Base-by-base conservation (phyloP, 2,329 filamentous ascomycete genomes). In the Aspergillus fischeri region DNA sequence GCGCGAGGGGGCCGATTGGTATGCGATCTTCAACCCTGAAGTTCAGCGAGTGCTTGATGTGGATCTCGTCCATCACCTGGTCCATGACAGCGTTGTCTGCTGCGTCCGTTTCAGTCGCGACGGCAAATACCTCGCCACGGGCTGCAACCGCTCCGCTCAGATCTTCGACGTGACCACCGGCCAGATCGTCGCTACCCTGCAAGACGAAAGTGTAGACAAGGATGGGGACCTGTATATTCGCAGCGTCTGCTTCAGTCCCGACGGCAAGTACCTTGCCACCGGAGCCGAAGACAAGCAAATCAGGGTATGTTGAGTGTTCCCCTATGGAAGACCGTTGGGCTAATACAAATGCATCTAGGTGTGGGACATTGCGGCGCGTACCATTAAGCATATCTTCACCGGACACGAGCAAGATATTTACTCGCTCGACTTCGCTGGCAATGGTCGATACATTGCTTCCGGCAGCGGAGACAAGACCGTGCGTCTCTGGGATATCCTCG, bases 371-470 rank as follows among this genome's bases (percentile, higher is more conserved):
- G 82, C 84, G 55, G 83, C 80, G 56, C 85, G 91, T 65, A 87
- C 85, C 8, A 97, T 99, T 72, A 90, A 92, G 68, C 91, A 94
- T 71, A 91, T 91, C 42, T 97, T 99, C 77, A 83, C 87, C n/a
- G 94, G 94, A 25, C 94, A 99, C 75, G 94, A 99, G 75, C 93
- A 99, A 76, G 94, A 99, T 65, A 99, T 99, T 62, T 97, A 97
- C 77, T 96, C 91, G 4, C 82, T 97, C 4, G 94, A 97, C 76
- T 99, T 96, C 75, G 90, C 93, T 32, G 88, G 91, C 45, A 95
- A 97, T 67, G 93, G 93, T 41, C 89, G 91, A 54, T 92, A 92
- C 57, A 97, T 99, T 67, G 94, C 93, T 5, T 97, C 94, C 7
- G 94, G 94, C 49, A 95, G 91, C 73, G 94, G 94, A 56, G 94